A percentile compares a stretch with the other conserved stretches of the same genome.
Evolutionary conservation across 257 asterid species (phyloP).

Genomic region (Agastache rugosa): DNA sequence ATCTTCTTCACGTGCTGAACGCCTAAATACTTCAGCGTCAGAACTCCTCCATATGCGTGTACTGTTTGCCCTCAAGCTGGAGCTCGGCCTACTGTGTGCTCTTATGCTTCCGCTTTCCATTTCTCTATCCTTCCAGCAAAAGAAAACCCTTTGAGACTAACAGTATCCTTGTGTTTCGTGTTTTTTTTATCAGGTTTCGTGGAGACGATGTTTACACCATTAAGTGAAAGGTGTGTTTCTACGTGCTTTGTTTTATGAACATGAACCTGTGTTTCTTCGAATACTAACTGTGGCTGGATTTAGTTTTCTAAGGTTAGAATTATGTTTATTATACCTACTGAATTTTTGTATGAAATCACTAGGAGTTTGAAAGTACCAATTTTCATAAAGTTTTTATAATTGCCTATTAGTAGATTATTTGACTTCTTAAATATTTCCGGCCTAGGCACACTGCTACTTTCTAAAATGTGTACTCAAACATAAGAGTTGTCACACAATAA

Average conservation of each 20-base stretch:
- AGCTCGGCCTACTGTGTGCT: conserved; percentile 35
- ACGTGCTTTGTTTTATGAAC: not conserved
- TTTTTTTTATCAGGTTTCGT: not conserved
- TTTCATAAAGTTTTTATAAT: not conserved
- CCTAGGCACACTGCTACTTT: not conserved
- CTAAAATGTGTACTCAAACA: not conserved
- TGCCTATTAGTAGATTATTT: conserved; percentile 17
- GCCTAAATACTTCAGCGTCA: conserved; percentile 53
- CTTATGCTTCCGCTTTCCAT: conserved; percentile 44
- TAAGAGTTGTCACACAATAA: not conserved
- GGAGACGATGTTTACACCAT: not conserved
- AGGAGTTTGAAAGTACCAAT: not conserved
- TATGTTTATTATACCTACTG: not conserved
- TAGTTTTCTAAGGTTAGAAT: not conserved
- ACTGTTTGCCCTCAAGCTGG: conserved; percentile 53
- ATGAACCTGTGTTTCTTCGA: not conserved
- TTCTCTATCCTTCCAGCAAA: no score
- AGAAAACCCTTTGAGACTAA: not conserved
- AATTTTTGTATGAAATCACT: not conserved
- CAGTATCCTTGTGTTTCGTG: not conserved
- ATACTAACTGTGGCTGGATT: conserved; percentile 2
- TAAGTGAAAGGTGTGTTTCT: not conserved
- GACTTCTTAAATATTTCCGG: not conserved
- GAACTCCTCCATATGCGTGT: conserved; percentile 59
- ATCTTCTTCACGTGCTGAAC: conserved; percentile 61